Base-by-base conservation (phyloP, 2,329 filamentous ascomycete species). In the Byssoonygena ceratinophila region DNA sequence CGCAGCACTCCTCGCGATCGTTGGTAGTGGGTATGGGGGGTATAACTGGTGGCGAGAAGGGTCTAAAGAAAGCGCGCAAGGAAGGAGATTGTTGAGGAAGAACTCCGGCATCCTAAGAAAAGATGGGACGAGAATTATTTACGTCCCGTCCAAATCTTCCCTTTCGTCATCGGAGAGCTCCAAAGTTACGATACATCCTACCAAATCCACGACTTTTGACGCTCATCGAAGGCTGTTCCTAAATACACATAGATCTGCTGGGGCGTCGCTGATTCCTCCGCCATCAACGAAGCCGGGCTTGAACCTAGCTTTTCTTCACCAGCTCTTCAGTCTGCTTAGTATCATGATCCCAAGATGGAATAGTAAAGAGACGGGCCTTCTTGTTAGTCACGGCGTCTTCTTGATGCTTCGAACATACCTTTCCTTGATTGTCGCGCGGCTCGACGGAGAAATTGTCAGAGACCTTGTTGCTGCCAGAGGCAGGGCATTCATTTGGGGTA, bases 331-430 rank as follows among this genome's bases (percentile, higher is more conserved):
- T 64, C 73, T 98, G 51, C 81, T 97, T 72, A 96, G 89, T 70
- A 97, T 98, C 64, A 94, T 97, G 88, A 86, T 98, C 57, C 92
- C 92, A 4, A 77, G 91, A 57, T 95, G 91, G 85, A 84, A 84
- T 14, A 95, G 89, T 68, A 98, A 98, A 67, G 92, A 97, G 72
- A 90, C 91, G 0, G 91, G 90, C 1, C 72, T 98, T 57, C 74
- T 98, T 27, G 70, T 95, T 57, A 92, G 89, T 63, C 92, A 98
- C 64, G 85, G 87, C 16, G 76, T 88, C 27, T 98, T 97, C 67
- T 71, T 98, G 57, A 82, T 98, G 75, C 75, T 97, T 49, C 78
- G 92, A 55, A 98, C 92, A 41, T 98, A 98, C 64, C 78, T 98
- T 9, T 97, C 91, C 8, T 75, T 98, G 2, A 81, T 98, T 1